Base-by-base conservation (phyloP, 1,139 yeast species). In the Pichia norvegensis region DNA sequence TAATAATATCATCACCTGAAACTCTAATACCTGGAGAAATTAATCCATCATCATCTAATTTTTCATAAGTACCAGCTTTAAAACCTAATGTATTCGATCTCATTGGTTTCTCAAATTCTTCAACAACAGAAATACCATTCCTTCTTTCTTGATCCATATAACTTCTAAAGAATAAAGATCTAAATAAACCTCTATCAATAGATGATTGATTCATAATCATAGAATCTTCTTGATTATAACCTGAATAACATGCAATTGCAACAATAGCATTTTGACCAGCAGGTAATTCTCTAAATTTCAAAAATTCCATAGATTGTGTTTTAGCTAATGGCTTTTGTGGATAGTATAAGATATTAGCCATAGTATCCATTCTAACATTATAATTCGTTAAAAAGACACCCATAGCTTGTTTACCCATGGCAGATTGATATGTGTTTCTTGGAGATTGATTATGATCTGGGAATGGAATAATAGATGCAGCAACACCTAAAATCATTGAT, bases 391-490 rank as follows among this genome's bases (percentile, higher is more conserved):
- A 75, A 67, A 87, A 90, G n/a, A 94, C 98, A 64, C 99, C 99
- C 98, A 92, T 92, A 50, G 99, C 99, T 71, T 92, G 99, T 68
- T 92, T 92, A 79, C 98, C 98, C 98, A 92, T 92, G 54, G 98
- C 98, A 63, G 96, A 88, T 72, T 92, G 98, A 69, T 92, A 92
- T 7, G 98, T 92, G 66, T 92, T 92, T 81, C 98, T 95, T 49
- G 98, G 98, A 49, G 97, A 90, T 73, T 92, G 99, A 67, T 92
- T 92, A 68, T 92, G 99, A 69, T 92, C 98, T 16, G 99, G 99
- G 85, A 92, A 92, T 23, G 99, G 99, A 75, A 92, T 92, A 65
- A 92, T 90, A 37, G 96, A 86, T 10, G 99, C 99, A 42, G 97
- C 95, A 56, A 92, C 96, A 66, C 99, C 99, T 54, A 92, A 74